phyloP scores from a whole-genome alignment of 441 rosid genomes.

The Omphalea diandra region DNA sequence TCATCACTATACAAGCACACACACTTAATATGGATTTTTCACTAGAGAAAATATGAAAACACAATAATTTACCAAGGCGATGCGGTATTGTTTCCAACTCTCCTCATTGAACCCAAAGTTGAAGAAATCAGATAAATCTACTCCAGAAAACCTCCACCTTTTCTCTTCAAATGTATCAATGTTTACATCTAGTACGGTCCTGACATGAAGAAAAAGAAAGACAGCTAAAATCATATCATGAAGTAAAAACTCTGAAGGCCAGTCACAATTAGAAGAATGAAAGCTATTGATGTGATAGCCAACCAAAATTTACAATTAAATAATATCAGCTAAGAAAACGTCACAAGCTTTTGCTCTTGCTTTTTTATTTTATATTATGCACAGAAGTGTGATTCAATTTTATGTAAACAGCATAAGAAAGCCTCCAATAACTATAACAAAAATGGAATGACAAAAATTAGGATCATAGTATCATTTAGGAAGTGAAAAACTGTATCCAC shows the following conservation, averaged over 20 bases:
- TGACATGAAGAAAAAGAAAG: conserved; percentile 21
- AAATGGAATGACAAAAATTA: not conserved
- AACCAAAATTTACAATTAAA: conserved; percentile 1
- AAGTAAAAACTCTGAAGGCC: not conserved
- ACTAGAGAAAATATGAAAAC: not conserved
- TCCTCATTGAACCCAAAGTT: conserved; percentile 55
- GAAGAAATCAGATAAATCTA: conserved; percentile 48
- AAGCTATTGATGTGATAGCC: not conserved
- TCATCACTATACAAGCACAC: not conserved
- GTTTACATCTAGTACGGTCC: conserved; percentile 51
- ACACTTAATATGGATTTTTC: not conserved
- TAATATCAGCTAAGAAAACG: too few species aligned
- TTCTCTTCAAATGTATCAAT: conserved; percentile 47
- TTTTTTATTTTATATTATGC: too few species aligned
- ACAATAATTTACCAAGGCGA: conserved; percentile 38
- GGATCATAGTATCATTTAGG: conserved; percentile 28
- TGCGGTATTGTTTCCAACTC: conserved; percentile 56
- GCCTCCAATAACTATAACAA: not conserved
- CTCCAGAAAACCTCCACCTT: conserved; percentile 51
- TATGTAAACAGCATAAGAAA: not conserved
- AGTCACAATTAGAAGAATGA: not conserved
- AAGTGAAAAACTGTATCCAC: conserved; percentile 44
- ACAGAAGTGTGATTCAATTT: too few species aligned
- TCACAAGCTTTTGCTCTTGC: too few species aligned
- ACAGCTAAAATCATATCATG: not conserved